A percentile compares a stretch with the other conserved stretches of the same genome.
Conservation (phyloP, 441 rosid genomes). For the Biscutella laevigata region DNA sequence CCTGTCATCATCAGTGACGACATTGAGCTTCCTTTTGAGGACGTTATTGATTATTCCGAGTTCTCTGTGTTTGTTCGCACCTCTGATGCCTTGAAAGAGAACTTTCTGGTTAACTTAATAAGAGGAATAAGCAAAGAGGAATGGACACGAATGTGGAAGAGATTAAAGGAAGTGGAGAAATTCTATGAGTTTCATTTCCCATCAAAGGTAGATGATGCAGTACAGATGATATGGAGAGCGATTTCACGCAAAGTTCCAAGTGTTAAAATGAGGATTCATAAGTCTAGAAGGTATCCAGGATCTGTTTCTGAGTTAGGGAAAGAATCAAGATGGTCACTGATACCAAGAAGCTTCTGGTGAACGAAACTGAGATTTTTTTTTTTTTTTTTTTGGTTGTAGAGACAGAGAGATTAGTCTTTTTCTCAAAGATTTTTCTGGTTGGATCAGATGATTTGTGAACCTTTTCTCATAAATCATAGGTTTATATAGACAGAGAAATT, state of each 20-base stretch:
- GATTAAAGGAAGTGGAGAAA: conserved; percentile 52
- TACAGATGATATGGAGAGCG: conserved; percentile 92
- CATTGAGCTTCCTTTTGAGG: conserved; percentile 91
- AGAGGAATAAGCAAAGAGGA: conserved; percentile 60
- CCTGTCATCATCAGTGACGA: conserved; percentile 93
- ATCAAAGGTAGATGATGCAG: conserved; percentile 66
- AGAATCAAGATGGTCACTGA: conserved; percentile 26
- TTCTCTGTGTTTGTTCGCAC: conserved; percentile 81
- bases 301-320: conserved; percentile 10
- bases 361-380: conserved; percentile 5
- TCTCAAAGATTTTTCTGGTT: too few relatives aligned
- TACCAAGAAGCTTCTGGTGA: conserved; percentile 56
- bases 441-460: conserved; percentile 8
- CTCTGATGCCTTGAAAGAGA: conserved; percentile 67
- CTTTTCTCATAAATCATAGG: conserved; percentile 17
- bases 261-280: conserved; percentile 54
- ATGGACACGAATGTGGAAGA: conserved; percentile 75
- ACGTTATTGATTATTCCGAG: conserved; percentile 75
- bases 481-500: conserved; percentile 3
- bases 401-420: too few relatives aligned
- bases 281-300: conserved; percentile 41
- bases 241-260: conserved; percentile 71
- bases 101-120: conserved; percentile 54
- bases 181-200: conserved; percentile 68
- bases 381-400: too few relatives aligned